Evolutionary conservation across 1,139 yeast genomes (phyloP), one percentile per base, ranked within the genome.

Genomic region (Candida sanyaensis): DNA sequence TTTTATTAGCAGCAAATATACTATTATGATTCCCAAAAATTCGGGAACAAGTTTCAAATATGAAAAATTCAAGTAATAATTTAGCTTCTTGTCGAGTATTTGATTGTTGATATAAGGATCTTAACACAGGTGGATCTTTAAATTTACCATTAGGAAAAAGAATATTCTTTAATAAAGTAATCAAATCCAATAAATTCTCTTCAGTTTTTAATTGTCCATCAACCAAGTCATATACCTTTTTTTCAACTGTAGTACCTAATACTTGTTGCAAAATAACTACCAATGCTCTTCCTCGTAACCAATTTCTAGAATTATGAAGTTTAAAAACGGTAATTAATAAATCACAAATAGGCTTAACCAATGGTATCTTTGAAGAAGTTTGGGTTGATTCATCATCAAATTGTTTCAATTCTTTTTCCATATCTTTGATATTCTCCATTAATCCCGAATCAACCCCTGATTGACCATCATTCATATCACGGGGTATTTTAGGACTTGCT

Each of bases 211-310:
- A 33, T 42, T 61, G 64, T n/a, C 47, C 47, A 6, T 77, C 49
- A 63, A 63, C 50, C 61, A 71, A 57, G 57, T 75, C 63, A 75
- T 75, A 55, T 7, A 86, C 77, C 52, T 85, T 85, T 59, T 82
- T 84, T 60, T 92, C 97, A 48, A 91, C 85, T 0, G 97, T 87
- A 2, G 96, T 89, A 0, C 97, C 97, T 46, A 92, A 77, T 1
- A 92, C 65, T 63, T 90, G 97, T 63, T 91, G 97, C 39, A 91
- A 71, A 3, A 92, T 82, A 3, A 90, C 84, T 37, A 91, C 77
- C 4, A 90, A 74, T 0, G 97, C 97, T 44, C 92, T 73, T 0
- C 97, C 97, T 47, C 96, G 71, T 1, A 91, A 67, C 96, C 97
- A 90, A 44, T 81, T 78, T 46, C 81, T 83, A 2, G 88, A 75